phyloP scores from a whole-genome alignment of 176 grass and related monocot species.

The Dactylis glomerata region DNA sequence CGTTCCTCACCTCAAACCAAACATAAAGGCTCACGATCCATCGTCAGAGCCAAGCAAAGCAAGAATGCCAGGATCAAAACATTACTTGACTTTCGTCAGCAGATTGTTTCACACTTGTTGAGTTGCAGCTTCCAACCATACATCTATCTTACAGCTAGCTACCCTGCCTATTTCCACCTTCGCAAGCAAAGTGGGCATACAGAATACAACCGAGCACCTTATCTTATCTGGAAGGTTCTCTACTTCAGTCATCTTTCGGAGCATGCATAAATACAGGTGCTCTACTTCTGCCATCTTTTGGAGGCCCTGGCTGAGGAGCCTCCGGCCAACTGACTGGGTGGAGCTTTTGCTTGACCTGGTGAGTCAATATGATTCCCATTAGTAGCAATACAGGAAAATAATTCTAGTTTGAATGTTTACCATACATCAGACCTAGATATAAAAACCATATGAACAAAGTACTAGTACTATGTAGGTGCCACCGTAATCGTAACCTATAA shows the following conservation, averaged over 20 bases:
- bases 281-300: conserved; percentile 54
- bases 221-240: neutral
- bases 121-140: neutral
- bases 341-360: conserved; percentile 38
- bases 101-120: neutral
- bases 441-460: neutral
- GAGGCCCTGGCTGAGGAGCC: conserved; percentile 36
- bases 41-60: neutral
- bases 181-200: neutral
- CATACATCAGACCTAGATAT: neutral
- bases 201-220: conserved; percentile 10
- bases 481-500: neutral
- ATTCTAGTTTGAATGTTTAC: neutral
- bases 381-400: conserved; percentile 8
- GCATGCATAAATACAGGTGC: neutral
- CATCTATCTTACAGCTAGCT: conserved; percentile 7
- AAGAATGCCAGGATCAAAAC: neutral
- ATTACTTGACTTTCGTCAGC: neutral
- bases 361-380: neutral
- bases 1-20: neutral
- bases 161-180: conserved; percentile 9
- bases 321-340: conserved; percentile 17
- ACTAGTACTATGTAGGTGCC: neutral
- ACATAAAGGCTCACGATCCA: neutral
- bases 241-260: conserved; percentile 34